Evolutionary conservation across 768 basidiomycete species (phyloP).

Genomic region (Scleroderma citrinum): DNA sequence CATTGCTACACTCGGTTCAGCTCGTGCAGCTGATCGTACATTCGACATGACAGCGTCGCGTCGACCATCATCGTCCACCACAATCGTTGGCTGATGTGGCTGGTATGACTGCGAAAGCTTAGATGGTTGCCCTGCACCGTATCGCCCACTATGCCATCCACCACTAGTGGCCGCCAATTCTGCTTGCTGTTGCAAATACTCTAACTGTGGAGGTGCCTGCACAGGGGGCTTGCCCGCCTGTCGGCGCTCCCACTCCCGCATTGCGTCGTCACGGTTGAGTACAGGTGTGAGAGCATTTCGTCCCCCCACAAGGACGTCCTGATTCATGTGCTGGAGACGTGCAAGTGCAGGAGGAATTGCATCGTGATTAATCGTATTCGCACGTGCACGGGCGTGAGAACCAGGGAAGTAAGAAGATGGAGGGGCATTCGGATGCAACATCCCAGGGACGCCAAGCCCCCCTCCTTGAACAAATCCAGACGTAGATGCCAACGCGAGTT

Average conservation of each 20-base stretch:
- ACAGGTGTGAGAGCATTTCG: constrained; percentile 90
- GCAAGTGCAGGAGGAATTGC: constrained; percentile 92
- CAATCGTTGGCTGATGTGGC: constrained; percentile 45
- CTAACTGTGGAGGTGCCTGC: constrained; percentile 81
- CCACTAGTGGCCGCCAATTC: constrained; percentile 68
- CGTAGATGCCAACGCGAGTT: constrained; percentile 14
- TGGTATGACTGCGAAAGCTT: constrained; percentile 28
- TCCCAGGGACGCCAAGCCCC: constrained; percentile 16
- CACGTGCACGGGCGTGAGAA: constrained; percentile 58
- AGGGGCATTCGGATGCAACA: constrained; percentile 41
- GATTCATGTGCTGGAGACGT: constrained; percentile 82
- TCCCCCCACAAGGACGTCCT: constrained; percentile 62
- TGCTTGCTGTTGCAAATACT: constrained; percentile 90
- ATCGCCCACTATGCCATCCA: constrained; percentile 47
- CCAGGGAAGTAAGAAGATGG: constrained; percentile 65
- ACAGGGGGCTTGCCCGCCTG: constrained; percentile 67
- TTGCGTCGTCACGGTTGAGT: constrained; percentile 89
- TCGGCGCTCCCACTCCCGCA: constrained; percentile 93
- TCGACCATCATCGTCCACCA: constrained; percentile 64
- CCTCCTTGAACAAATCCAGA: constrained; percentile 14
- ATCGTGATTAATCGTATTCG: constrained; percentile 90
- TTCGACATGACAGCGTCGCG: constrained; percentile 80
- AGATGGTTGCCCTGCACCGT: constrained; percentile 35
- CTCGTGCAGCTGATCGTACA: constrained; percentile 58
- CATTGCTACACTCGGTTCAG: constrained; percentile 19